Evolutionary conservation across 106 monocot species (phyloP).

Genomic region (Platanthera guangdongensis): DNA sequence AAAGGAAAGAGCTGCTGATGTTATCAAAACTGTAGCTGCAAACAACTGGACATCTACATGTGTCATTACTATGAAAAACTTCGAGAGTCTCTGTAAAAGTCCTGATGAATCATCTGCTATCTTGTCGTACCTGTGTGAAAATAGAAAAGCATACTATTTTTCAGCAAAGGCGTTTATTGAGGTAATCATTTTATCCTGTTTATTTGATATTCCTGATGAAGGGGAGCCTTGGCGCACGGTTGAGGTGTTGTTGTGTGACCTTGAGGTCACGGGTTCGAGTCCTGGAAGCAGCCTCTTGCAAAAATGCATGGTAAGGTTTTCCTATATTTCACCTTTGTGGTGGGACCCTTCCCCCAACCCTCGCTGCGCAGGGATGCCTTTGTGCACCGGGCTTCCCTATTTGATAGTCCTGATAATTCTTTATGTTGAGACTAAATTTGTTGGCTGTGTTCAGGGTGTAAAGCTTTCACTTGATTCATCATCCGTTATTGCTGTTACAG

Average conservation of each 20-base stretch:
- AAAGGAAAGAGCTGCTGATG: constrained; percentile 56
- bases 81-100: constrained; percentile 43
- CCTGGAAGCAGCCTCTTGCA: too few species aligned
- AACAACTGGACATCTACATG: constrained; percentile 75
- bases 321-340: too few species aligned
- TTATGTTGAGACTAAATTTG: constrained; percentile 13
- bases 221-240: too few species aligned
- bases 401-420: background rate
- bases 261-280: too few species aligned
- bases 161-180: constrained; percentile 53
- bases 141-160: constrained; percentile 61
- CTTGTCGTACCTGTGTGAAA: constrained; percentile 52
- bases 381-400: background rate
- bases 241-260: too few species aligned
- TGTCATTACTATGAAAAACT: constrained; percentile 57
- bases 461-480: constrained; percentile 60
- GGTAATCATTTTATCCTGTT: constrained; percentile 23
- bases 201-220: background rate
- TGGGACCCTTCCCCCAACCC: too few species aligned
- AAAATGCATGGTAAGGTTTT: too few species aligned
- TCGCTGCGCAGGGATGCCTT: too few species aligned
- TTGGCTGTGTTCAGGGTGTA: constrained; percentile 65
- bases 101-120: constrained; percentile 47
- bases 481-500: constrained; percentile 32
- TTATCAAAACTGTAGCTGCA: constrained; percentile 43